phyloP scores from a whole-genome alignment of 148 eudicot genomes.

The Vaccinium myrtillus region DNA sequence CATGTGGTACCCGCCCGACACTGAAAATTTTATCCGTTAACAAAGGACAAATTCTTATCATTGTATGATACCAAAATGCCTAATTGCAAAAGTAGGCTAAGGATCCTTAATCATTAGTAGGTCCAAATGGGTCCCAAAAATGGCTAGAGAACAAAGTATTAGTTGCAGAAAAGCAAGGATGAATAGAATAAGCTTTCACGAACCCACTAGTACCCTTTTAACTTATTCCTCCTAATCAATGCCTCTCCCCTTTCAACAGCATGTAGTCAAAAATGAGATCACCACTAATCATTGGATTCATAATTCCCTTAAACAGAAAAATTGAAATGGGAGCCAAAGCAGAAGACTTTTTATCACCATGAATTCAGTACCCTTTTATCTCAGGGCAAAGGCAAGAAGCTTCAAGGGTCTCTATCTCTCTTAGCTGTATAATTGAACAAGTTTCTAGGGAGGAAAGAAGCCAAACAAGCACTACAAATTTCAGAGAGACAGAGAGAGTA shows the following conservation, averaged over 20 bases:
- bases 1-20: too few species aligned
- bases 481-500: conserved; percentile 1
- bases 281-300: conserved; percentile 12
- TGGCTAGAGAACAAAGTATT: not conserved
- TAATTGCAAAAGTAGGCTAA: not conserved
- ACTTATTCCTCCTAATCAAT: conserved; percentile 19
- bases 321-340: conserved; percentile 8
- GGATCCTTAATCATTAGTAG: not conserved
- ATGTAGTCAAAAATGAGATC: conserved; percentile 19
- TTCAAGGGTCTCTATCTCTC: conserved; percentile 22
- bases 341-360: not conserved
- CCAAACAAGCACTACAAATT: not conserved
- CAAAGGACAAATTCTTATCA: not conserved
- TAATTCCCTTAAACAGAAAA: conserved; percentile 8
- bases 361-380: conserved; percentile 14
- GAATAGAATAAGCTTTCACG: not conserved
- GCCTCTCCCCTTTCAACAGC: conserved; percentile 16
- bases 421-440: conserved; percentile 21
- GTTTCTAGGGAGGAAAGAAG: conserved; percentile 7
- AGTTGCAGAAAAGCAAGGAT: not conserved
- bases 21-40: not conserved
- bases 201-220: conserved; percentile 11
- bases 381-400: conserved; percentile 10
- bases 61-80: not conserved
- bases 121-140: not conserved